phyloP scores from a whole-genome alignment of 129 eudicot species.

The Escallonia rubra region DNA sequence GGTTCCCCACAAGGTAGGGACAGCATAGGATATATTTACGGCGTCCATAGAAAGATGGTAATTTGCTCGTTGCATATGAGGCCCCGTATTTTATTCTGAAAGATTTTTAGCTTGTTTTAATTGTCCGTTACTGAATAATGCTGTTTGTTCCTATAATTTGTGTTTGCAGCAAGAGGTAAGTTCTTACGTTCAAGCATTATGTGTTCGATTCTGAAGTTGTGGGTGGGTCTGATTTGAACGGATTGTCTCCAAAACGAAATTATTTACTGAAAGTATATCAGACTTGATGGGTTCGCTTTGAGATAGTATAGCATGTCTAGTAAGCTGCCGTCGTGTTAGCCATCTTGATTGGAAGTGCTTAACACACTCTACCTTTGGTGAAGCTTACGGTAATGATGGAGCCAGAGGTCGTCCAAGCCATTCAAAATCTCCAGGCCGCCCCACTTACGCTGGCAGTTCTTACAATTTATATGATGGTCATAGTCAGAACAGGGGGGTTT shows the following conservation, averaged over 20 bases:
- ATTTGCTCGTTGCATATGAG: constrained; percentile 18
- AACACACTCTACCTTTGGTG: constrained; percentile 82
- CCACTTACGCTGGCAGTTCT: constrained; percentile 41
- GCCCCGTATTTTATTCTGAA: too few species aligned
- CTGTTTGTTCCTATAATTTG: constrained; percentile 41
- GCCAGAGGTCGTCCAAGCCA: constrained; percentile 61
- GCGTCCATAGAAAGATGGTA: constrained; percentile 9
- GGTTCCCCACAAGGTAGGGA: constrained; percentile 76
- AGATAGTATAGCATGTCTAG: constrained; percentile 46
- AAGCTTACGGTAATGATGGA: constrained; percentile 92
- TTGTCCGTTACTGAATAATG: constrained; percentile 17
- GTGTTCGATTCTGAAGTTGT: constrained; percentile 70
- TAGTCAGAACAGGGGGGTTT: constrained; percentile 40
- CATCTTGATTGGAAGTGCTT: constrained; percentile 58
- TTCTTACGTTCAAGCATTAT: constrained; percentile 69
- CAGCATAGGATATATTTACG: constrained; percentile 20
- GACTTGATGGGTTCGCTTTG: constrained; percentile 36
- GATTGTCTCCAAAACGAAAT: constrained; percentile 38
- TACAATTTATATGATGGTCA: constrained; percentile 57
- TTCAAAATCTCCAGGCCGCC: constrained; percentile 73
- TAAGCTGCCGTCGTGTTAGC: constrained; percentile 43
- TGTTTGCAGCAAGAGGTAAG: constrained; percentile 96
- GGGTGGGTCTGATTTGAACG: constrained; percentile 63
- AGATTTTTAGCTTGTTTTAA: neutral
- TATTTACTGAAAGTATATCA: constrained; percentile 39